Conservation (phyloP, 768 basidiomycete species). For the Tubosaeta sp. region DNA sequence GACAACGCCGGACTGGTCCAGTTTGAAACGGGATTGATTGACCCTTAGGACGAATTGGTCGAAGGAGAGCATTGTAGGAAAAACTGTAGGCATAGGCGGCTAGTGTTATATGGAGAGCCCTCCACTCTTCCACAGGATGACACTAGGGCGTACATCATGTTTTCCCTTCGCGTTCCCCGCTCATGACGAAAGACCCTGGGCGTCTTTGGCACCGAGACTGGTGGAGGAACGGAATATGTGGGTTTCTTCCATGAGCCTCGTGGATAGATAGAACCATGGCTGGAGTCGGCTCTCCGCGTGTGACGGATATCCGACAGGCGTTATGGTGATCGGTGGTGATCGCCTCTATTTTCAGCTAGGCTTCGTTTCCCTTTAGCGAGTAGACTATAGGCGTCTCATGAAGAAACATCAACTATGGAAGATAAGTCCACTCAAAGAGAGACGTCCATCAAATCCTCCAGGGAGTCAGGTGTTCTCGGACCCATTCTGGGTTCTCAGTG, state of each 20-base stretch:
- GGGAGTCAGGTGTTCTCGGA: too few relatives aligned
- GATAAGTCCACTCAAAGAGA: too few relatives aligned
- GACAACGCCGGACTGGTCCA: constrained; percentile 27
- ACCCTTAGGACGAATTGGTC: constrained; percentile 5
- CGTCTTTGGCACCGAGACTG: too few relatives aligned
- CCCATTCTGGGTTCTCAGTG: too few relatives aligned
- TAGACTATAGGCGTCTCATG: background rate
- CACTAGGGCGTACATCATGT: background rate
- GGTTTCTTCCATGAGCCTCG: background rate
- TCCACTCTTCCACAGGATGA: too few relatives aligned
- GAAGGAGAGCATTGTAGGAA: constrained; percentile 13
- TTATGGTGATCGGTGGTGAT: too few relatives aligned
- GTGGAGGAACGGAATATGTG: background rate
- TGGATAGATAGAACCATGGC: background rate
- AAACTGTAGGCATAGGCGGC: background rate
- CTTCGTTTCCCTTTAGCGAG: too few relatives aligned
- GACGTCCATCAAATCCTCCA: too few relatives aligned
- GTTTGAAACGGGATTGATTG: constrained; percentile 15
- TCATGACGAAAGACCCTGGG: background rate
- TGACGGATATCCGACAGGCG: too few relatives aligned
- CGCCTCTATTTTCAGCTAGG: background rate
- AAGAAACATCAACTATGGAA: too few relatives aligned
- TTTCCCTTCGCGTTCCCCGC: background rate
- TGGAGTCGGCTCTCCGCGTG: too few relatives aligned
- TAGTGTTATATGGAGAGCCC: constrained; percentile 8